Base-by-base conservation (phyloP, 2,329 filamentous ascomycete genomes). In the Camptophora hylomeconis region DNA sequence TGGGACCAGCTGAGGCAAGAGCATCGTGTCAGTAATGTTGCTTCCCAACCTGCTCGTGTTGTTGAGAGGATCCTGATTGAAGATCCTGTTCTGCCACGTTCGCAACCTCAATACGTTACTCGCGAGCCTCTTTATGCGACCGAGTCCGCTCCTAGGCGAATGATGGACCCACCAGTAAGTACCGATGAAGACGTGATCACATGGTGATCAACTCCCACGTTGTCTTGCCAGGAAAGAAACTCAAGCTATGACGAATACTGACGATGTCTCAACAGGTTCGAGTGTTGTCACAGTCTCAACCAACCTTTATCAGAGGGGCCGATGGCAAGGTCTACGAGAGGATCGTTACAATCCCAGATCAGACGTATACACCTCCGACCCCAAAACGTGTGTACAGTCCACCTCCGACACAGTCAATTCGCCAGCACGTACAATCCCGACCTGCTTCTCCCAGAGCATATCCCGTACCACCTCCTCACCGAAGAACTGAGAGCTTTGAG, bases 1-100 rank as follows among this genome's bases (percentile, higher is more conserved):
- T 62, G 58, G 58, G 55, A 61, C 32, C 55, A 56, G 34, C 57
- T 57, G 13, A 46, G 55, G 36, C 50, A 52, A 23, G 36, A 43
- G 16, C 43, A 45, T 34, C 42, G 32, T n/a, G 26, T 32, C 24
- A 35, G 30, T 14, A 11, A 34, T 6, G 5, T 17, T 11, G 29
- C 20, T 13, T 33, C 33, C 20, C 11, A 31, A 11, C 23, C 33
- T 16, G 17, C 32, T 10, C 18, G 35, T 8, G 28, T 34, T 24
- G 17, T 41, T 17, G 36, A 40, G 10, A 30, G 40, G 20, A 26
- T 39, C 11, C 20, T 23, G n/a, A 10, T 31, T 14, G 21, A 25
- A 25, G 16, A 31, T 13, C 13, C 28, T 5, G 7, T 23, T 6
- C 5, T 15, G 11, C 28, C 6, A 19, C 17, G 6, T 6, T 19